Conservation (phyloP, 352 stramenopile genomes). For the Thalassiosira sp. region DNA sequence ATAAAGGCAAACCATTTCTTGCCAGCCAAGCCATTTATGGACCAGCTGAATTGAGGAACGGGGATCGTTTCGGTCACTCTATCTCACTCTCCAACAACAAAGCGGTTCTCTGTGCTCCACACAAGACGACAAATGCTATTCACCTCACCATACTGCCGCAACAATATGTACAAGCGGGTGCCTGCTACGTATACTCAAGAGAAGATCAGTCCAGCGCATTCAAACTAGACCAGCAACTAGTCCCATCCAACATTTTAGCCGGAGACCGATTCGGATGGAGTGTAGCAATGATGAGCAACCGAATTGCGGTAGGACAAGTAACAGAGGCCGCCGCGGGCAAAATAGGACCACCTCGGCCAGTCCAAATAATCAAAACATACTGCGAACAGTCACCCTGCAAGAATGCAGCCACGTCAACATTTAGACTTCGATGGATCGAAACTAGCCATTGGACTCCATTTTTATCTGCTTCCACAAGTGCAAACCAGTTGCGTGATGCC, state of each 20-base stretch:
- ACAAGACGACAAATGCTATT: constrained; percentile 37
- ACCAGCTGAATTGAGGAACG: constrained; percentile 31
- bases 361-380: constrained; percentile 62
- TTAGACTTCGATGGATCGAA: constrained; percentile 45
- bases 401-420: constrained; percentile 21
- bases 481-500: constrained; percentile 41
- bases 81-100: constrained; percentile 50
- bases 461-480: constrained; percentile 36
- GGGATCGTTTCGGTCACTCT: constrained; percentile 61
- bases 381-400: constrained; percentile 39
- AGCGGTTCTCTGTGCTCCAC: constrained; percentile 55
- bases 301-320: constrained; percentile 70
- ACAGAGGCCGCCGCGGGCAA: constrained; percentile 40
- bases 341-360: constrained; percentile 48
- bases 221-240: constrained; percentile 62
- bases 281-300: constrained; percentile 65
- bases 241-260: constrained; percentile 65
- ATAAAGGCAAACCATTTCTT: constrained; percentile 44
- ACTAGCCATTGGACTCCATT: constrained; percentile 23
- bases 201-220: constrained; percentile 42
- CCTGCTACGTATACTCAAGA: constrained; percentile 68
- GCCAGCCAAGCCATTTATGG: constrained; percentile 60
- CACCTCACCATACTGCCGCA: constrained; percentile 22
- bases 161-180: constrained; percentile 25
- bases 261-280: constrained; percentile 73